Evolutionary conservation across 2,329 filamentous ascomycete genomes (phyloP).

Genomic region (Fusarium tricinctum): DNA sequence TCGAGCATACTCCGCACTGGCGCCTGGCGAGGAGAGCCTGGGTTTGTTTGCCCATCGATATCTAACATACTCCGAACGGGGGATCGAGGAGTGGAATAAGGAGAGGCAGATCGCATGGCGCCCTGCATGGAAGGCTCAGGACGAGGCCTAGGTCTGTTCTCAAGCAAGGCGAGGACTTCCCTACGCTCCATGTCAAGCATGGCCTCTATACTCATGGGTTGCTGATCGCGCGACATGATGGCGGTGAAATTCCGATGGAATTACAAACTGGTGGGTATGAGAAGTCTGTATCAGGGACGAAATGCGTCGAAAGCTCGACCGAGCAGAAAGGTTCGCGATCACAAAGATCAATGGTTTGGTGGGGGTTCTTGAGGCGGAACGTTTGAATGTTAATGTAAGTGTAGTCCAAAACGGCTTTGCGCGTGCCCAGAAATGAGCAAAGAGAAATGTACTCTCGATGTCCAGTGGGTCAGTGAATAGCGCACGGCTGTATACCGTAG

Average conservation of each 20-base stretch:
- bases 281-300: conserved; percentile 4
- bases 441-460: conserved; percentile 8
- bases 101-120: conserved; percentile 65
- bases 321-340: conserved; percentile 19
- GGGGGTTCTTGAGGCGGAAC: conserved; percentile 21
- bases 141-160: conserved; percentile 62
- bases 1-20: conserved; percentile 70
- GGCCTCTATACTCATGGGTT: conserved; percentile 80
- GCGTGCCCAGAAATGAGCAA: conserved; percentile 12
- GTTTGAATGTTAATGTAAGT: conserved; percentile 22
- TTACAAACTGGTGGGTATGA: not conserved
- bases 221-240: conserved; percentile 54
- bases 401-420: conserved; percentile 39
- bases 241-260: conserved; percentile 7
- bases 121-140: conserved; percentile 47
- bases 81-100: conserved; percentile 71
- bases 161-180: conserved; percentile 78
- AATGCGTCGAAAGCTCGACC: conserved; percentile 7
- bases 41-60: conserved; percentile 38
- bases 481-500: conserved; percentile 1
- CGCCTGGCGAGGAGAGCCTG: conserved; percentile 61
- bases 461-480: conserved; percentile 16
- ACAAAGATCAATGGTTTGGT: conserved; percentile 24
- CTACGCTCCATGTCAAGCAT: conserved; percentile 82
- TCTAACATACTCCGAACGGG: conserved; percentile 70